These are phyloP conservation scores for Colletotrichum lini DNA, from an alignment of 2,329 filamentous ascomycete species.

Conservation along the genomic window DNA sequence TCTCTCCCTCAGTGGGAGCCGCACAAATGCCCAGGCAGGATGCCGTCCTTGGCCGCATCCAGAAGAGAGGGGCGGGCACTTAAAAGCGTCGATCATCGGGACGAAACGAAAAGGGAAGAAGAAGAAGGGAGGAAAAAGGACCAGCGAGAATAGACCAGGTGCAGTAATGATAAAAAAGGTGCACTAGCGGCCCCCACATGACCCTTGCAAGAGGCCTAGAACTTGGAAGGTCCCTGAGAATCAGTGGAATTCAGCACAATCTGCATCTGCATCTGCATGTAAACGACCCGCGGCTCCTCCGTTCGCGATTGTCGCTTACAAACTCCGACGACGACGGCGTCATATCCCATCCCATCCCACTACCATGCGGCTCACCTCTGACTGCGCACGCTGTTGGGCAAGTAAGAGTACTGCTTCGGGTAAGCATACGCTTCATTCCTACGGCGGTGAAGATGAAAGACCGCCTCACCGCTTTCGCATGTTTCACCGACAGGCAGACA, in stretches of 20 bases:
- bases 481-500: conserved; percentile 37
- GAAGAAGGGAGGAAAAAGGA: background rate
- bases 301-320: conserved; percentile 8
- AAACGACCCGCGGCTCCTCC: conserved; percentile 7
- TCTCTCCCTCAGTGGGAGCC: background rate
- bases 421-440: conserved; percentile 3
- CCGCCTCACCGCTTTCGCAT: conserved; percentile 38
- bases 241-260: conserved; percentile 1
- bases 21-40: conserved; percentile 5
- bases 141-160: too few species aligned
- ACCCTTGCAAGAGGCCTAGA: conserved; percentile 5
- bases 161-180: too few species aligned
- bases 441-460: conserved; percentile 29
- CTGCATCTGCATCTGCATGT: conserved; percentile 8
- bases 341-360: background rate
- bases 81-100: conserved; percentile 36
- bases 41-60: conserved; percentile 1
- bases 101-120: conserved; percentile 3
- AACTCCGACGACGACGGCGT: conserved; percentile 19
- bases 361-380: background rate
- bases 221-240: conserved; percentile 23
- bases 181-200: conserved; percentile 4
- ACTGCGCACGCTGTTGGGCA: background rate
- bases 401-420: conserved; percentile 8
- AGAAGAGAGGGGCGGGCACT: background rate